Base-by-base conservation (phyloP, 2,329 filamentous ascomycete species). In the Exophiala spinifera region DNA sequence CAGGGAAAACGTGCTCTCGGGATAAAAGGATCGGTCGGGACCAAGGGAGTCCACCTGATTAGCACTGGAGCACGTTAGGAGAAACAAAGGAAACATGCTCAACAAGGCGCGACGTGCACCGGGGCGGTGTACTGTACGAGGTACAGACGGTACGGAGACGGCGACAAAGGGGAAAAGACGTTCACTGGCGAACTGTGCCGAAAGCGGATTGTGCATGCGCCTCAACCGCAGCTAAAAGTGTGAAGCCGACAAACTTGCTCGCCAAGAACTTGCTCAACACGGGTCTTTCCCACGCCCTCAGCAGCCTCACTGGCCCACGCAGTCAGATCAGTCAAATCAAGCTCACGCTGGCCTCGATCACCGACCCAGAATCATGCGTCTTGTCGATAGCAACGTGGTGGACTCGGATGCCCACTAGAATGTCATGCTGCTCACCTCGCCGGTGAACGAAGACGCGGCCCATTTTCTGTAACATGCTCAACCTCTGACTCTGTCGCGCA, bases 381-480 rank as follows among this genome's bases (percentile, higher is more conserved):
- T 31, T 31, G 28, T 31, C 28, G 28, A 31, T 31, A 31, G 11
- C 28, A 31, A 31, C 11, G 11, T 10, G 8, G 28, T 31, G 28
- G 8, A 31, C 4, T 7, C 28, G 7, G 28, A 31, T 10, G 8
- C 28, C 28, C 11, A 31, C 28, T 31, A 3, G 28, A 25, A 25
- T 25, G 28, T 31, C 6, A 8, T 31, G 28, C 10, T 31, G 28
- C 23, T 25, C 23, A 25, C 3, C 23, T 25, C 23, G 11, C 28
- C 7, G 28, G 28, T 31, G 28, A 31, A 31, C 10, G 8, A 31
- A 2, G 15, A 39, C 36, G 17, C 36, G 36, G 14, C 17, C 36
- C 11, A 36, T 20, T 17, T 48, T 28, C 46, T 33, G 46, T 49
- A 49, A 49, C 21, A 49, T 49, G 46, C 46, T 49, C 46, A 49